A percentile compares a stretch with the other conserved stretches of the same genome.
Conservation (phyloP, 139 green algal genomes). For the Chlorella sp. region DNA sequence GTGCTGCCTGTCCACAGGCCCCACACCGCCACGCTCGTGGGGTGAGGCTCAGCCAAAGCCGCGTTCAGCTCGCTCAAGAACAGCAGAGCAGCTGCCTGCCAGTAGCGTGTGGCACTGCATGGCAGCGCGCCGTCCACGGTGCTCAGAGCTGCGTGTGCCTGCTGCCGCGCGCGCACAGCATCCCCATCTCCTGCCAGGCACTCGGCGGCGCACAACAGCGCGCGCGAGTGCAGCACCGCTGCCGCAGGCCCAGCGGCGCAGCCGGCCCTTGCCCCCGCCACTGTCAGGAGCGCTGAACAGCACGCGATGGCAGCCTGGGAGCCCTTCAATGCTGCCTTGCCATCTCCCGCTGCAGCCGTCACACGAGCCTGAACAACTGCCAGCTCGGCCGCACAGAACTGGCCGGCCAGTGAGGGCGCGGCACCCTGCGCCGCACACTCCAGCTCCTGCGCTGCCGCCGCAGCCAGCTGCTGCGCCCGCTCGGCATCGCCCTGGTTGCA, state of each 20-base stretch:
- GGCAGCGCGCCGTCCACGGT: not conserved
- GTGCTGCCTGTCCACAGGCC: not conserved
- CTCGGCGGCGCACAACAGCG: not conserved
- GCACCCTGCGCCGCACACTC: not conserved
- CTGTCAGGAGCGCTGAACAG: not conserved
- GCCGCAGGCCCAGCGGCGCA: not conserved
- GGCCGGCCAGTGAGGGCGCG: not conserved
- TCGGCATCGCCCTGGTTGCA: conserved; percentile 14
- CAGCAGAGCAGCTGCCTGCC: conserved; percentile 9
- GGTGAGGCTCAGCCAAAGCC: not conserved
- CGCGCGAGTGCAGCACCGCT: not conserved
- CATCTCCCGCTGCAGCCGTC: not conserved
- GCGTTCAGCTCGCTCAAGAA: conserved; percentile 1
- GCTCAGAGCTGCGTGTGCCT: not conserved
- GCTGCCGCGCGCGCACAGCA: conserved; percentile 1
- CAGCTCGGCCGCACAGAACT: not conserved
- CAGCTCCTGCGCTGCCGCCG: conserved; percentile 4
- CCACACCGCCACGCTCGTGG: conserved; percentile 15
- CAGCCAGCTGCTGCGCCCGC: not conserved
- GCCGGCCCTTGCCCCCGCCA: not conserved
- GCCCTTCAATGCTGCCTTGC: not conserved
- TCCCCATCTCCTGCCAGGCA: not conserved
- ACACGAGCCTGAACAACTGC: not conserved
- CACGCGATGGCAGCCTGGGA: not conserved
- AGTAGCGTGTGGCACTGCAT: not conserved